Base-by-base conservation (phyloP, 176 grass and related monocot species). In the Oryza australiensis region DNA sequence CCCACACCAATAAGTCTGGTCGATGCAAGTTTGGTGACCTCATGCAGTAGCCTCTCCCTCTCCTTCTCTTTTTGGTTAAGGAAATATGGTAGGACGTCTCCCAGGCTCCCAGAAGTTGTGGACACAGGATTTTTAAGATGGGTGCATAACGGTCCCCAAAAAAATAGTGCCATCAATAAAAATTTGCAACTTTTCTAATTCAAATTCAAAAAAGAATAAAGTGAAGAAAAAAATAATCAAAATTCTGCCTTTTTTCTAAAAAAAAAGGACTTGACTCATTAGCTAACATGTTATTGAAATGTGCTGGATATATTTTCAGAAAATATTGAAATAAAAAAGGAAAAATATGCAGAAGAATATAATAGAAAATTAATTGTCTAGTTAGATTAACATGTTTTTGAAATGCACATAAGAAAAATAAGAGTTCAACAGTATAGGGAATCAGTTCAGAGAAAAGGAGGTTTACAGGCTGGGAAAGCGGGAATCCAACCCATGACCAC, bases 1-100 rank as follows among this genome's bases (percentile, higher is more conserved):
- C 60, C 72, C 57, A 13, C 27, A 64, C 70, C 27, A 65, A 83
- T 79, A 68, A 45, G 49, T 41, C 30, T 81, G 26, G 35, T 81
- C 71, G 53, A 70, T 81, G 66, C 66, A 69, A 20, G 29, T 79
- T 79, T 60, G 22, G 63, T 75, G 48, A 15, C 37, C 34, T 29
- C 35, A 75, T 33, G 70, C 8, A 68, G 57, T 66, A 46, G 34
- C 33, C 13, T 85, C 22, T 55, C 51, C 48, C 16, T 20, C 48
- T 15, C 5, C 5, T 7, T 20, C 51, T 6, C 45, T 45, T 65
- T 70, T 6, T 55, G 18, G 11, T 2, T 30, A 66, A 78, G 10
- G 62, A 66, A 33, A 48, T 79, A 65, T 20, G 34, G 4, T 3
- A 18, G 59, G 35, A 32, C 2, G 5, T 68, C 5, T 68, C 10